Evolutionary conservation across 306 rosid species (phyloP).

Genomic region (Vachellia pachyceras): DNA sequence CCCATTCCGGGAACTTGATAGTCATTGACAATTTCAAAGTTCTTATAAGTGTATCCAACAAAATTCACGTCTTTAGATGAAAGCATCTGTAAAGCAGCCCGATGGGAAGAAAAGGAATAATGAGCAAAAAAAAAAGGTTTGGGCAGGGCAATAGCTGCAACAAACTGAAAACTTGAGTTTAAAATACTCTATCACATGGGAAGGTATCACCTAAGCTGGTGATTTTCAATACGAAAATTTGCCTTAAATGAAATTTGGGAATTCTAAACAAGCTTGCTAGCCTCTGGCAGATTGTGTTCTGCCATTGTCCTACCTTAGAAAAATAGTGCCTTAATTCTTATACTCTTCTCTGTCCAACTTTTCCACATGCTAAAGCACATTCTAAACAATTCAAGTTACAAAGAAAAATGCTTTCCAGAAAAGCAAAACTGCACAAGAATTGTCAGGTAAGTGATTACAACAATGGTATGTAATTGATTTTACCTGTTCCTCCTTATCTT

Average conservation of each 20-base stretch:
- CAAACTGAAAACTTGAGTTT: not conserved
- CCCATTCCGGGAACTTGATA: slow-evolving; percentile 98
- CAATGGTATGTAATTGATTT: not conserved
- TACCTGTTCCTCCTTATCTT: not conserved
- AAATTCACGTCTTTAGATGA: slow-evolving; percentile 95
- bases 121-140: not conserved
- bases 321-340: not conserved
- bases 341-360: not conserved
- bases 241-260: not conserved
- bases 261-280: not conserved
- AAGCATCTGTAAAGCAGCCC: slow-evolving; percentile 73
- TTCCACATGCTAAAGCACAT: not conserved
- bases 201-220: not conserved
- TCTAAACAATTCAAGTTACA: not conserved
- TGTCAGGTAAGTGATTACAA: not conserved
- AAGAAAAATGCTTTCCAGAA: not conserved
- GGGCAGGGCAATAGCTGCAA: not conserved
- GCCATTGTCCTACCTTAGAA: not conserved
- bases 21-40: slow-evolving; percentile 93
- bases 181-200: not conserved
- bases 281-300: not conserved
- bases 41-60: slow-evolving; percentile 95
- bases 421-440: not conserved
- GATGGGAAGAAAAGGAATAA: slow-evolving; percentile 22
- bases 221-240: slow-evolving; percentile 7